These are phyloP conservation scores for Penicillium sp. DNA, from an alignment of 2,329 filamentous ascomycete species.

Conservation along the genomic window DNA sequence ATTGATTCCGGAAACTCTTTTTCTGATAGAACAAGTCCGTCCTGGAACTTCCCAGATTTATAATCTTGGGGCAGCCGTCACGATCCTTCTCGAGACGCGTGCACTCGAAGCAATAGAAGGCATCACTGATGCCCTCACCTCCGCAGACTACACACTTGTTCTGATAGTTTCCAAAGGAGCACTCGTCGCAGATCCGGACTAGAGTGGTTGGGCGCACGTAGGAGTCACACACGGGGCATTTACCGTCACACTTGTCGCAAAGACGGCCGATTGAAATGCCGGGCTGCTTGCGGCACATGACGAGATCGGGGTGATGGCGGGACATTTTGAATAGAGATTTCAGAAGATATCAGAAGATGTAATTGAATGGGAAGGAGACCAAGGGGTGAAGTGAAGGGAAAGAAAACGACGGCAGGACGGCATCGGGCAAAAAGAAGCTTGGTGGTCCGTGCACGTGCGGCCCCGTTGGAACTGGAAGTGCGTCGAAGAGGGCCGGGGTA, in stretches of 20 bases:
- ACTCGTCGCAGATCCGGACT: constrained; percentile 98
- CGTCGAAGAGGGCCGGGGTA: too few relatives aligned
- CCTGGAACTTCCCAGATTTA: constrained; percentile 92
- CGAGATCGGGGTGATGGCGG: constrained; percentile 94
- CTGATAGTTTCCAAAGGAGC: constrained; percentile 99
- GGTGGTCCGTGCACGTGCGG: too few relatives aligned
- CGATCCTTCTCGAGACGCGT: constrained; percentile 95
- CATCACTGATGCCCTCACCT: constrained; percentile 96
- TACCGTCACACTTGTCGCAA: constrained; percentile 99
- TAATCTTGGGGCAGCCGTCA: constrained; percentile 98
- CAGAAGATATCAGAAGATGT: background rate
- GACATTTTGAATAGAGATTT: constrained; percentile 69
- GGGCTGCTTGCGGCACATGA: constrained; percentile 99
- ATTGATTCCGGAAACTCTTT: constrained; percentile 59
- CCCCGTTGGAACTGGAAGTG: too few relatives aligned
- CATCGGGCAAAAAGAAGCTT: too few relatives aligned
- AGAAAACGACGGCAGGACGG: too few relatives aligned
- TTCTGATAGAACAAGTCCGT: constrained; percentile 87
- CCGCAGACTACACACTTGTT: constrained; percentile 99
- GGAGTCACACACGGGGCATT: constrained; percentile 98
- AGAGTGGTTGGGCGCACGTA: constrained; percentile 98
- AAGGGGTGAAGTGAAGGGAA: background rate
- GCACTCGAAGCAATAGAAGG: constrained; percentile 99
- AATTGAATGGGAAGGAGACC: background rate
- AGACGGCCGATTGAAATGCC: constrained; percentile 98